Percentiles rank a stretch among this genome's conserved stretches.
Evolutionary conservation across 2,329 filamentous ascomycete species (phyloP).

Genomic region (Sclerotinia borealis): DNA sequence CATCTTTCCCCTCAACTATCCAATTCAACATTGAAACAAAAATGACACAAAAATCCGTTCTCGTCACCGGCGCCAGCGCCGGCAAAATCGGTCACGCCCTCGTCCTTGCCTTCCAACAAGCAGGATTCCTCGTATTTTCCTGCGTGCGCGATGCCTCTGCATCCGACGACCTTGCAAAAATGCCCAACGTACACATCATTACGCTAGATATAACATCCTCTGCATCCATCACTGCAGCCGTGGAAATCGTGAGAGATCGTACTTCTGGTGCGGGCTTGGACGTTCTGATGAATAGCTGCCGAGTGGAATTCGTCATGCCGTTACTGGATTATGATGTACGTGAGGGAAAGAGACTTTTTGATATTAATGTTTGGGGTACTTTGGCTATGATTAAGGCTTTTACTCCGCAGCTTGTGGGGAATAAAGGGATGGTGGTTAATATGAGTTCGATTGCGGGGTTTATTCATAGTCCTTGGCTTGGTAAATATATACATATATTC

Average conservation of each 20-base stretch:
- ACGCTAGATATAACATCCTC: neutral
- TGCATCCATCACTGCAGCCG: neutral
- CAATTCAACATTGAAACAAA: too few relatives aligned
- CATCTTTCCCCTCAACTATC: neutral
- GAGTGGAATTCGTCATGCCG: constrained; percentile 13
- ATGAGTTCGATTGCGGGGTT: constrained; percentile 17
- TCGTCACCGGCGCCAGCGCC: constrained; percentile 6
- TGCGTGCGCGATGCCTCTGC: neutral
- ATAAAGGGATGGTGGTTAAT: constrained; percentile 28
- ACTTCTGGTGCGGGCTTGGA: constrained; percentile 1
- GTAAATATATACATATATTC: too few relatives aligned
- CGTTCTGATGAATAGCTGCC: constrained; percentile 12
- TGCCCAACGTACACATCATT: neutral
- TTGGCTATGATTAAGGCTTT: constrained; percentile 28
- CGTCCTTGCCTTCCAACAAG: constrained; percentile 4
- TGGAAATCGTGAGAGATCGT: constrained; percentile 1
- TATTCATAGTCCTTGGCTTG: constrained; percentile 11
- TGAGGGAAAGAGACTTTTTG: constrained; percentile 9
- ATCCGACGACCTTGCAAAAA: neutral
- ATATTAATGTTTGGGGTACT: constrained; percentile 14
- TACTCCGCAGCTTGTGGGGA: constrained; percentile 23
- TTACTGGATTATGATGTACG: constrained; percentile 5
- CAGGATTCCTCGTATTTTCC: constrained; percentile 9
- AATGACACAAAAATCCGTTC: constrained; percentile 5
- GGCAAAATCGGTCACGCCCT: constrained; percentile 9